These are phyloP conservation scores for Brassica incana DNA, from an alignment of 345 rosid species.

Conservation along the genomic window DNA sequence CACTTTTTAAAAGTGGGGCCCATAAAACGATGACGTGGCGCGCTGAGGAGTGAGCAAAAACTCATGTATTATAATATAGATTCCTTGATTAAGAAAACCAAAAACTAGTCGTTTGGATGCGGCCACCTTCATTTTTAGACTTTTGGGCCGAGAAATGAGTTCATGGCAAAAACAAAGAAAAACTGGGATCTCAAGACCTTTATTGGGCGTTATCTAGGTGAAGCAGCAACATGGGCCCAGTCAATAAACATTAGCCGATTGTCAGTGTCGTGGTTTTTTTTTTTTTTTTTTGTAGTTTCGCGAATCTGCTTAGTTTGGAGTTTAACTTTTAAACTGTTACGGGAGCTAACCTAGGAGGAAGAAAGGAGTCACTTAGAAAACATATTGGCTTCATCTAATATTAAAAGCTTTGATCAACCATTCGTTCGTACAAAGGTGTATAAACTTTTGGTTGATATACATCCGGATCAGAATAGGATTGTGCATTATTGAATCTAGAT, in stretches of 20 bases:
- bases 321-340: neutral
- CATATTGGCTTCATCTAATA: neutral
- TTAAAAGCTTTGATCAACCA: neutral
- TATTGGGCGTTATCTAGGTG: constrained; percentile 16
- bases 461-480: neutral
- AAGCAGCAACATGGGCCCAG: neutral
- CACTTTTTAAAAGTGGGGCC: no score
- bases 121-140: neutral
- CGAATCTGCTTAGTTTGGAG: neutral
- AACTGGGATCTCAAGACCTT: neutral
- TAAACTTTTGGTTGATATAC: neutral
- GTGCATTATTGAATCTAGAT: neutral
- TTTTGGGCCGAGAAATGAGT: neutral
- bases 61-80: no score
- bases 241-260: neutral
- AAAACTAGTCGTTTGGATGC: neutral
- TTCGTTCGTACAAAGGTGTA: neutral
- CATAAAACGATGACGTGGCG: no score
- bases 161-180: neutral
- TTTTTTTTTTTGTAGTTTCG: neutral
- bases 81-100: neutral
- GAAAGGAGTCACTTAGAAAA: neutral
- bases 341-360: neutral
- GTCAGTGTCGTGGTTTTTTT: neutral
- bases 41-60: no score